These are phyloP conservation scores for Pelargonium citronellum DNA, from an alignment of 441 rosid species.

Conservation along the genomic window DNA sequence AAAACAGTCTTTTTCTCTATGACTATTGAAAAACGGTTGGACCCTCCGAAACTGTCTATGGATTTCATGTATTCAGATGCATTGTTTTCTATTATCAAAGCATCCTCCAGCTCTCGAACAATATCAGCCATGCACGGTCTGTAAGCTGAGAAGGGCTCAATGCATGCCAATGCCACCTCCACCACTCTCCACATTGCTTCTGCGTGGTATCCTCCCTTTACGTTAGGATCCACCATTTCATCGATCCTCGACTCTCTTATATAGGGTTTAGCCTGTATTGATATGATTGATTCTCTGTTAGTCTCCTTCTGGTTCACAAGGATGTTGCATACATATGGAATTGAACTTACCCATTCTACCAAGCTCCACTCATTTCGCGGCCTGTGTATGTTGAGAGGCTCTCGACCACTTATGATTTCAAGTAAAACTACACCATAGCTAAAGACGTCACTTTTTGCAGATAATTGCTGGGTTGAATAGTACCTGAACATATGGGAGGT, in stretches of 20 bases:
- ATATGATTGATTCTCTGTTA: conserved; percentile 10
- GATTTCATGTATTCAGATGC: conserved; percentile 79
- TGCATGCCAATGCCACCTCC: conserved; percentile 66
- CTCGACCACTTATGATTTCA: conserved; percentile 63
- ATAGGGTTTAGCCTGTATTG: conserved; percentile 55
- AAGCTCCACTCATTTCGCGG: conserved; percentile 70
- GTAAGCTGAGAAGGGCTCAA: conserved; percentile 55
- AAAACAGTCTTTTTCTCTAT: conserved; percentile 39
- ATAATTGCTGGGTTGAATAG: conserved; percentile 62
- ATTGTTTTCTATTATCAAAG: conserved; percentile 71
- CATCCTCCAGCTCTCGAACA: conserved; percentile 65
- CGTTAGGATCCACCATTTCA: conserved; percentile 63
- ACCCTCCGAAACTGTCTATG: conserved; percentile 65
- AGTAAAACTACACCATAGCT: conserved; percentile 75
- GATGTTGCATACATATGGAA: too few species aligned
- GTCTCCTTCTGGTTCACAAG: background rate
- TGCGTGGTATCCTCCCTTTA: conserved; percentile 61
- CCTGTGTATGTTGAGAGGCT: conserved; percentile 66
- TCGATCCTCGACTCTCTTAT: conserved; percentile 68
- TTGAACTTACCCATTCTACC: conserved; percentile 65
- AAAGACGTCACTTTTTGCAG: conserved; percentile 72
- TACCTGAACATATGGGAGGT: conserved; percentile 36
- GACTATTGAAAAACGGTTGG: conserved; percentile 52
- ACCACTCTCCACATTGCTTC: conserved; percentile 85
- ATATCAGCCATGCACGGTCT: conserved; percentile 59